Evolutionary conservation across 2,329 filamentous ascomycete genomes (phyloP).

Genomic region (Metarhizium guizhouense): DNA sequence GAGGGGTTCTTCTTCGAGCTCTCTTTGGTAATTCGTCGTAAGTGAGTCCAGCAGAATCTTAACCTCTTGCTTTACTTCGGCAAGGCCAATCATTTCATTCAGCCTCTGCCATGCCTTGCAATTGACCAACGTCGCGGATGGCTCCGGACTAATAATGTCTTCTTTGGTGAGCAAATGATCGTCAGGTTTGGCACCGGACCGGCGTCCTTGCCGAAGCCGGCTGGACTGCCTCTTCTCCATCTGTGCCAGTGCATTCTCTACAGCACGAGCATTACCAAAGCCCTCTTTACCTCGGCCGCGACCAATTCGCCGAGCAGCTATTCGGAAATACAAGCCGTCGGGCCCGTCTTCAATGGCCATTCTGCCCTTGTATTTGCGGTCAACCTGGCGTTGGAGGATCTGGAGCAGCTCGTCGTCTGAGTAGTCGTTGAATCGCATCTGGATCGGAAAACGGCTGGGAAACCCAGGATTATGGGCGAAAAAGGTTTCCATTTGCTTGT

Average conservation of each 20-base stretch:
- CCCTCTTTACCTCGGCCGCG: slow-evolving; percentile 53
- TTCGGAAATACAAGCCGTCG: slow-evolving; percentile 53
- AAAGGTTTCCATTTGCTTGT: slow-evolving; percentile 66
- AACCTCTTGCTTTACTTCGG: slow-evolving; percentile 53
- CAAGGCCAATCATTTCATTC: slow-evolving; percentile 48
- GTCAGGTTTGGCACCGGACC: slow-evolving; percentile 32
- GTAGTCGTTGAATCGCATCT: slow-evolving; percentile 62
- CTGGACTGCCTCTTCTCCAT: slow-evolving; percentile 51
- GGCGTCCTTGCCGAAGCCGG: slow-evolving; percentile 41
- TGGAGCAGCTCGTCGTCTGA: slow-evolving; percentile 51
- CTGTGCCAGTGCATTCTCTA: slow-evolving; percentile 51
- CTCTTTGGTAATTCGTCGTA: slow-evolving; percentile 54
- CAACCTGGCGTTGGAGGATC: slow-evolving; percentile 50
- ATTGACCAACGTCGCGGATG: slow-evolving; percentile 38
- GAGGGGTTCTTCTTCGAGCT: slow-evolving; percentile 50
- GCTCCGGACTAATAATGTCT: slow-evolving; percentile 65
- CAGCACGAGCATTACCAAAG: slow-evolving; percentile 63
- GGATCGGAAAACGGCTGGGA: slow-evolving; percentile 56
- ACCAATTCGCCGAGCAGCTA: slow-evolving; percentile 53
- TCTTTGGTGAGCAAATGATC: slow-evolving; percentile 53
- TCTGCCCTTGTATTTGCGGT: slow-evolving; percentile 38
- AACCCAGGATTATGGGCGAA: slow-evolving; percentile 67
- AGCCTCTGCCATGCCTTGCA: slow-evolving; percentile 51
- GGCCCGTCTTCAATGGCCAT: slow-evolving; percentile 54
- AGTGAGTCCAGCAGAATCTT: slow-evolving; percentile 50